Evolutionary conservation across 2,329 filamentous ascomycete genomes (phyloP), one percentile per base, ranked within the genome.

Genomic region (Alternaria postmessia): DNA sequence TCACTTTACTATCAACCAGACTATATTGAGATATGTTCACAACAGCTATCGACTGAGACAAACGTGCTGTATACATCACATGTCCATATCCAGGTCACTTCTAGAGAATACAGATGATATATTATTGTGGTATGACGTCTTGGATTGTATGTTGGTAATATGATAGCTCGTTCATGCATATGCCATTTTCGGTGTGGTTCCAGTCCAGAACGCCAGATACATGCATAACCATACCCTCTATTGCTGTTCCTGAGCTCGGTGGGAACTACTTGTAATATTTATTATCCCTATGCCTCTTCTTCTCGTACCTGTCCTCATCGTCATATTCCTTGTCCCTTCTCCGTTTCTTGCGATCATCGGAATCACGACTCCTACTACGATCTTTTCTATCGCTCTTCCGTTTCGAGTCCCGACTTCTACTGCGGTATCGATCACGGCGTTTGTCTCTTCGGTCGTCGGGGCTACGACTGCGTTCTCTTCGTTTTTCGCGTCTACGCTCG

Each of bases 381-480:
- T 68, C 61, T 39, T 67, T 44, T 4, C 65, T 63, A 18, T 68
- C 66, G n/a, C 66, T 66, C 8, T 67, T 63, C 5, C 65, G 34
- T 26, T 48, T 61, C 38, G 67, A 54, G 54, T 74, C 72, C 41
- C 70, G 66, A 34, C 69, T 71, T 14, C 68, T 57, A 16, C 67
- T 70, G n/a, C 72, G 62, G 39, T 74, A 69, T 2, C 70, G 65
- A 36, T 72, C 64, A 20, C 68, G 59, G 28, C 62, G 58, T 54
- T 64, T 67, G 6, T 68, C 65, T 24, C 46, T 61, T 41, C 57
- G 64, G 38, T 77, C 70, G 46, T 78, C 68, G 8, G 78, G 74
- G 44, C 73, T 68, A 55, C 62, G 62, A 28, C 65, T 70, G 6
- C 69, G 66, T 20, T 69, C 65, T 41, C 62, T 59, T 16, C 59